Evolutionary conservation across 2,329 filamentous ascomycete species (phyloP).

Genomic region (Ceratocystis harringtonii): DNA sequence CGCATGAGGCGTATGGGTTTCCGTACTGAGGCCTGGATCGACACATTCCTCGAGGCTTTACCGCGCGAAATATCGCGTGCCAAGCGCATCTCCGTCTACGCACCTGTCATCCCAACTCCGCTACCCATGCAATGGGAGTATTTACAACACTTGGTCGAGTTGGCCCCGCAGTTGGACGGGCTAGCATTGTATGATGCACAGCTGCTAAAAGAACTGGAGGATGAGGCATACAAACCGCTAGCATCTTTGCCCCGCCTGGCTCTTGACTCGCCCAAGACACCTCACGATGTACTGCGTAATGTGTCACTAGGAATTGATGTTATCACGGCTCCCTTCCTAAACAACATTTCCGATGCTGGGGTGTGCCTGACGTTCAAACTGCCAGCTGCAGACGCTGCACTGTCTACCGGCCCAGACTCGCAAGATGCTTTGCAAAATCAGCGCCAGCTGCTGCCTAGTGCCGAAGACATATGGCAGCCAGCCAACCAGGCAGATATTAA

Average conservation of each 20-base stretch:
- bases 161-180: conserved; percentile 42
- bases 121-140: conserved; percentile 67
- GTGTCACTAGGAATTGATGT: conserved; percentile 66
- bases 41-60: conserved; percentile 42
- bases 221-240: conserved; percentile 32
- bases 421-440: neutral
- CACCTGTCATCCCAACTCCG: conserved; percentile 59
- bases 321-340: conserved; percentile 62
- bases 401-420: neutral
- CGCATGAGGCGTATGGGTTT: conserved; percentile 71
- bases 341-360: conserved; percentile 62
- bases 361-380: conserved; percentile 72
- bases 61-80: conserved; percentile 21
- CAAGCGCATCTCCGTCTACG: conserved; percentile 35
- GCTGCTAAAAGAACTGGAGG: conserved; percentile 47
- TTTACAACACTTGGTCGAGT: conserved; percentile 53
- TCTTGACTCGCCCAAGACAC: conserved; percentile 52
- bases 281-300: conserved; percentile 64
- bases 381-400: conserved; percentile 28
- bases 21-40: conserved; percentile 69
- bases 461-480: conserved; percentile 61
- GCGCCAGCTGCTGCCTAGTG: conserved; percentile 37
- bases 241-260: conserved; percentile 54
- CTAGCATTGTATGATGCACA: conserved; percentile 67
- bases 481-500: conserved; percentile 45